Base-by-base conservation (phyloP, 768 basidiomycete species). In the Termitomyces sp. region DNA sequence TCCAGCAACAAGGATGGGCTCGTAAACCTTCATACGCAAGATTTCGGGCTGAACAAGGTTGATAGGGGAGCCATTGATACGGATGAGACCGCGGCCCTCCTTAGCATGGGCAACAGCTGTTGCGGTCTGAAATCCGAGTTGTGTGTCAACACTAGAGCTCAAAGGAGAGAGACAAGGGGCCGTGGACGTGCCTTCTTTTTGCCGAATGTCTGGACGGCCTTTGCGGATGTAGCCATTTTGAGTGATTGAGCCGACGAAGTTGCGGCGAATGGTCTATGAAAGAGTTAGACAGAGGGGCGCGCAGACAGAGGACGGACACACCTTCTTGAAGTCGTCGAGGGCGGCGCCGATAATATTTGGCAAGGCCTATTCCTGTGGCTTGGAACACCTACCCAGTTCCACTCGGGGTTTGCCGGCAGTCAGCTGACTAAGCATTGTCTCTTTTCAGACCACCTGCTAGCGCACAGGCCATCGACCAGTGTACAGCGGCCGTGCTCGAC, bases 121-220 rank as follows among this genome's bases (percentile, higher is more conserved):
- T 61, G 96, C 95, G 70, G 96, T 98, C 96, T 95, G 65, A 58
- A 60, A 22, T 51, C 37, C 18, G 34, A 56, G 50, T 43, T 31
- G 5, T 24, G 16, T 52, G 29, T 53, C 22, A 55, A 55, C 57
- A 58, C 41, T 53, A 12, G 20, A 64, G 43, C 47, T 46, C 60
- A 39, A 61, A 53, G 44, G n/a, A 55, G 27, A 53, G 39, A 54
- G 27, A 53, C 42, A 52, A 61, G 14, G 4, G 18, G n/a, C 20
- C n/a, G 29, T 36, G 32, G 51, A 69, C 84, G 62, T 72, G 84
- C 93, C 90, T 98, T 98, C 88, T 98, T 98, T 92, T 98, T 98
- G 77, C 96, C 96, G 79, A 98, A 98, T 62, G 93, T 96, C 74
- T 98, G 96, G 66, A 98, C 96, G 79, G 95, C 93, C 79, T 92